A percentile compares a stretch with the other conserved stretches of the same genome.
Conservation (phyloP, 192 early-diverging fungal genomes). For the Umbelopsis isabellina region DNA sequence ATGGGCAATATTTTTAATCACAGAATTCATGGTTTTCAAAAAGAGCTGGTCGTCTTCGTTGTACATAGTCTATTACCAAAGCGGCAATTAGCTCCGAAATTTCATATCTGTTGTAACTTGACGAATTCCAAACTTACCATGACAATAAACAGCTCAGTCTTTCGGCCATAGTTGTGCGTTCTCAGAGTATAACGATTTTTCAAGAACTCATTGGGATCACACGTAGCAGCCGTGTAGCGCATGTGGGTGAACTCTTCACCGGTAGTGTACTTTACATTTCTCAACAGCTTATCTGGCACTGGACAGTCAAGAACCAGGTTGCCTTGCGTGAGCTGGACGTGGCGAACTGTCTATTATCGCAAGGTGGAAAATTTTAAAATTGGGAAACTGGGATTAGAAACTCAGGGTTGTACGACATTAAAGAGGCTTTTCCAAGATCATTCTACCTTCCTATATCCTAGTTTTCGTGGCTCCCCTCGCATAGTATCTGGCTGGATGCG, state of each 20-base stretch:
- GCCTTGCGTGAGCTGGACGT: slow-evolving; percentile 61
- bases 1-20: slow-evolving; percentile 88
- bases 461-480: not conserved
- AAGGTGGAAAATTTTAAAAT: not conserved
- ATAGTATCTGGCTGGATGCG: not conserved
- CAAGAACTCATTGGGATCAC: slow-evolving; percentile 67
- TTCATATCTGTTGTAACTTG: not conserved
- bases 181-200: slow-evolving; percentile 65
- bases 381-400: slow-evolving; percentile 1
- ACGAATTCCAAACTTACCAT: slow-evolving; percentile 61
- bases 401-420: slow-evolving; percentile 9
- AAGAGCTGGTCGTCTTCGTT: slow-evolving; percentile 86
- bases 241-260: slow-evolving; percentile 69
- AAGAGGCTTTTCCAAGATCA: not conserved
- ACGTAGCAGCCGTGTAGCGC: slow-evolving; percentile 75
- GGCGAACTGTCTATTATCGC: not conserved
- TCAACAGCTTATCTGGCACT: slow-evolving; percentile 57
- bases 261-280: slow-evolving; percentile 44
- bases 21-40: slow-evolving; percentile 81
- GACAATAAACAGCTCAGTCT: slow-evolving; percentile 91
- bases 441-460: slow-evolving; percentile 16
- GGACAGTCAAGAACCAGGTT: slow-evolving; percentile 71
- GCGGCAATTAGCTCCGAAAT: no score
- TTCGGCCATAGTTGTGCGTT: slow-evolving; percentile 68
- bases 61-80: slow-evolving; percentile 21